Percentiles rank a stretch among this genome's conserved stretches.
phyloP scores from a whole-genome alignment of 2,329 filamentous ascomycete species.

The Metarhizium rileyi region DNA sequence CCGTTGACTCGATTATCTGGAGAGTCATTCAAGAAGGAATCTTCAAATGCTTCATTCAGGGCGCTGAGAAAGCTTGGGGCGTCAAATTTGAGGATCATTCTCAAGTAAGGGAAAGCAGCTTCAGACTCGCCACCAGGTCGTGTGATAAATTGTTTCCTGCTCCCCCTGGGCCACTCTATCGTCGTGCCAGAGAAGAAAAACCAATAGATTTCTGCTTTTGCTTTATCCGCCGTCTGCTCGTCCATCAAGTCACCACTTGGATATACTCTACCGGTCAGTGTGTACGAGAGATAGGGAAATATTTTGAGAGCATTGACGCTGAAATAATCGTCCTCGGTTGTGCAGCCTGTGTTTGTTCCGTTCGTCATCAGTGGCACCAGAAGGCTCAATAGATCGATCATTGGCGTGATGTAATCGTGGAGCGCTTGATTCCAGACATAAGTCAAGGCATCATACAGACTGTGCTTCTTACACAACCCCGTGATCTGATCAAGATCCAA shows the following conservation, averaged over 20 bases:
- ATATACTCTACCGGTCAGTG: constrained; percentile 82
- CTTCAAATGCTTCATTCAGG: constrained; percentile 94
- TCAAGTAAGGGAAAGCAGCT: constrained; percentile 76
- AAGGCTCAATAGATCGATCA: constrained; percentile 74
- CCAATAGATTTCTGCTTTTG: constrained; percentile 84
- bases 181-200: constrained; percentile 84
- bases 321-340: constrained; percentile 50
- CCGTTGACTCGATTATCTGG: constrained; percentile 52
- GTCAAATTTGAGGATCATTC: constrained; percentile 78
- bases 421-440: constrained; percentile 96
- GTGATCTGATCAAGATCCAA: constrained; percentile 94
- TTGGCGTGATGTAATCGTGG: constrained; percentile 78
- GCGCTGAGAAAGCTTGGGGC: constrained; percentile 88
- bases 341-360: constrained; percentile 41
- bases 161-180: constrained; percentile 63
- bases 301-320: constrained; percentile 75
- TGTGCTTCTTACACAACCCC: constrained; percentile 78
- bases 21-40: constrained; percentile 80
- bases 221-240: constrained; percentile 61
- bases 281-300: constrained; percentile 90
- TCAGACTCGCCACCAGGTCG: constrained; percentile 46
- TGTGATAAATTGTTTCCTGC: constrained; percentile 50
- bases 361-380: constrained; percentile 49
- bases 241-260: constrained; percentile 70
- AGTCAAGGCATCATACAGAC: constrained; percentile 87